phyloP scores from a whole-genome alignment of 2,329 filamentous ascomycete genomes.

The Scedosporium dehoogii region DNA sequence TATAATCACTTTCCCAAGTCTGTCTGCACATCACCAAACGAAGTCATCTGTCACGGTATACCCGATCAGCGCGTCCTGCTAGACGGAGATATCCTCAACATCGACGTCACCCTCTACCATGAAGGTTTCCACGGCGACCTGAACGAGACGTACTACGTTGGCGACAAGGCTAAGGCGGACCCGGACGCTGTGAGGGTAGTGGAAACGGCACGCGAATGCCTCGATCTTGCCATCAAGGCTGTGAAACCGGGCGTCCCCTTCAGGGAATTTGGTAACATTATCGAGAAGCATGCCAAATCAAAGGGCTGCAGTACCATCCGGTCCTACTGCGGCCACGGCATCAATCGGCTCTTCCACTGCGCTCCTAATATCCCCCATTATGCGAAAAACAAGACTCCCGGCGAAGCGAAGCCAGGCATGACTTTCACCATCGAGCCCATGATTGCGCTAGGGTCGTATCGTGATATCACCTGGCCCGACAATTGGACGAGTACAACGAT shows the following conservation, averaged over 20 bases:
- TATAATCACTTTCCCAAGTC: conserved; percentile 97
- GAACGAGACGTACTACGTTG: conserved; percentile 98
- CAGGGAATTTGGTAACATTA: conserved; percentile 85
- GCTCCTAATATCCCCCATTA: conserved; percentile 95
- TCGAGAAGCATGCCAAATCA: conserved; percentile 88
- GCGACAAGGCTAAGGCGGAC: conserved; percentile 73
- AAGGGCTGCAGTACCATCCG: conserved; percentile 83
- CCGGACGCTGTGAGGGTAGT: conserved; percentile 83
- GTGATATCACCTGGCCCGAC: conserved; percentile 94
- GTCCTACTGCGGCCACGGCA: conserved; percentile 92
- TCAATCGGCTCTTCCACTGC: conserved; percentile 89
- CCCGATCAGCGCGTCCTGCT: conserved; percentile 79
- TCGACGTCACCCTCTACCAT: conserved; percentile 91
- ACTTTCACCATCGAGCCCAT: conserved; percentile 99
- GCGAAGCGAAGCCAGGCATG: conserved; percentile 90
- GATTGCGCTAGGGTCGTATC: conserved; percentile 86
- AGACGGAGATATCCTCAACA: conserved; percentile 94
- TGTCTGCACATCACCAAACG: conserved; percentile 91
- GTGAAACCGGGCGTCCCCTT: conserved; percentile 92
- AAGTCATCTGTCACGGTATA: conserved; percentile 98
- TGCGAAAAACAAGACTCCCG: conserved; percentile 95
- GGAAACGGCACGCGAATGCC: conserved; percentile 78
- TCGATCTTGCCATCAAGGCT: conserved; percentile 82
- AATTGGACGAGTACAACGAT: conserved; percentile 95
- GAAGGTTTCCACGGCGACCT: conserved; percentile 92